phyloP scores from a whole-genome alignment of 352 stramenopile species.

The Pythium aphanidermatum region DNA sequence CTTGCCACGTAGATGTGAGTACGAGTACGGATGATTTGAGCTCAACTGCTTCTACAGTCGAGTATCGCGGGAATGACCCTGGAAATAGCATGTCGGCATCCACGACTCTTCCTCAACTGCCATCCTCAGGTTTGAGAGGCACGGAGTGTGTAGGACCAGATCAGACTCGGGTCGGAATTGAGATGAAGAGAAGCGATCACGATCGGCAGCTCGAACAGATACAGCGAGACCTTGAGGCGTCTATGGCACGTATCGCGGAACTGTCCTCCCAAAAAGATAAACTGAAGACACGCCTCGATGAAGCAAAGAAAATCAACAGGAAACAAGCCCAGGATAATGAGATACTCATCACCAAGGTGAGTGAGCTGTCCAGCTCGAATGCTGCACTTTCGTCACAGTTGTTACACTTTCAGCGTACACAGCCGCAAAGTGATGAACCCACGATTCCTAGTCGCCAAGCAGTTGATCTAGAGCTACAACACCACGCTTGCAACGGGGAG shows the following conservation, averaged over 20 bases:
- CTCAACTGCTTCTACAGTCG: too few relatives aligned
- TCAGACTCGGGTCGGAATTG: neutral
- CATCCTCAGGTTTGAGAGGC: too few relatives aligned
- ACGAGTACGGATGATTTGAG: too few relatives aligned
- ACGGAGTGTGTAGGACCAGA: too few relatives aligned
- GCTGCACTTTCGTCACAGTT: slow-evolving; percentile 10
- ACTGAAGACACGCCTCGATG: slow-evolving; percentile 17
- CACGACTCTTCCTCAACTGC: too few relatives aligned
- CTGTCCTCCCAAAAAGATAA: slow-evolving; percentile 27
- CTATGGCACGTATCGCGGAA: slow-evolving; percentile 13
- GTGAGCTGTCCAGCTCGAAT: slow-evolving; percentile 16
- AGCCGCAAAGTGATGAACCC: too few relatives aligned
- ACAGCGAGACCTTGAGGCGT: slow-evolving; percentile 12
- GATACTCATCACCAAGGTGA: slow-evolving; percentile 17
- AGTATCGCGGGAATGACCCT: too few relatives aligned
- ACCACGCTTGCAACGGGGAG: too few relatives aligned
- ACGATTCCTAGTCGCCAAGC: too few relatives aligned
- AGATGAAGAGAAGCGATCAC: neutral
- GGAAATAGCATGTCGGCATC: too few relatives aligned
- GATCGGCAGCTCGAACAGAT: neutral
- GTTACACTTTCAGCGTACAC: neutral
- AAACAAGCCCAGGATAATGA: slow-evolving; percentile 19
- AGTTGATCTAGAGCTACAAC: slow-evolving; percentile 8
- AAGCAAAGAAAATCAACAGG: slow-evolving; percentile 20
- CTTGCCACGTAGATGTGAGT: too few relatives aligned